Base-by-base conservation (phyloP, 2,329 filamentous ascomycete species). In the Leptographium wingfieldii region DNA sequence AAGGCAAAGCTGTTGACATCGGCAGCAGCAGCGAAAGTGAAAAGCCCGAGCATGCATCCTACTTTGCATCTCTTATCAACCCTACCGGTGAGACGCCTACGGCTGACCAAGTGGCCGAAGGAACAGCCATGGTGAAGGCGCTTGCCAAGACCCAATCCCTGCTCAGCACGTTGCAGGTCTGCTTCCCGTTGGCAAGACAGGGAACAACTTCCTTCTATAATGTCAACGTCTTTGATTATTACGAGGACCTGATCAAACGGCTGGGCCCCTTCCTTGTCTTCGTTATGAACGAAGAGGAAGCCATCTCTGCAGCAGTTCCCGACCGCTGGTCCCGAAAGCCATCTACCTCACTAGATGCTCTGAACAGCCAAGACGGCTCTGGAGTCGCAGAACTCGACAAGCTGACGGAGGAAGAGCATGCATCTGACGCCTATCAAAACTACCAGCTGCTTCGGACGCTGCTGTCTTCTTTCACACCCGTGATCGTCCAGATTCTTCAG, bases 191-290 rank as follows among this genome's bases (percentile, higher is more conserved):
- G 60, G 81, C 82, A 59, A 80, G 90, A 60, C 81, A 85, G 31
- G 78, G 82, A 57, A 76, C 75, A 11, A 80, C 83, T 35, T 80
- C 86, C 12, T 88, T 96, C 67, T 84, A 82, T 59, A 80, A 84
- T 31, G 81, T 95, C 66, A 95, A 95, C 68, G 80, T 95, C 27
- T 90, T 86, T 38, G 92, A 97, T 70, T 86, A 90, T 69, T 95
- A 95, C 69, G 77, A 83, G 53, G 73, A 78, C n/a, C 75, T 96
- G 46, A 80, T 95, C 29, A 81, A 83, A 63, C 84, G 84, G 31
- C 79, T 97, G 40, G 91, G 90, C 3, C 84, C 85, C 29, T 75
- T 99, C 19, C 80, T 96, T 64, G 82, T 88, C 51, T 86, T 86
- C 58, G 88, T 90, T 61, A 79, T 95, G n/a, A 86, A 86, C 71